These are phyloP conservation scores for Tetradesmus obliquus DNA, from an alignment of 139 green algal genomes.

Conservation along the genomic window DNA sequence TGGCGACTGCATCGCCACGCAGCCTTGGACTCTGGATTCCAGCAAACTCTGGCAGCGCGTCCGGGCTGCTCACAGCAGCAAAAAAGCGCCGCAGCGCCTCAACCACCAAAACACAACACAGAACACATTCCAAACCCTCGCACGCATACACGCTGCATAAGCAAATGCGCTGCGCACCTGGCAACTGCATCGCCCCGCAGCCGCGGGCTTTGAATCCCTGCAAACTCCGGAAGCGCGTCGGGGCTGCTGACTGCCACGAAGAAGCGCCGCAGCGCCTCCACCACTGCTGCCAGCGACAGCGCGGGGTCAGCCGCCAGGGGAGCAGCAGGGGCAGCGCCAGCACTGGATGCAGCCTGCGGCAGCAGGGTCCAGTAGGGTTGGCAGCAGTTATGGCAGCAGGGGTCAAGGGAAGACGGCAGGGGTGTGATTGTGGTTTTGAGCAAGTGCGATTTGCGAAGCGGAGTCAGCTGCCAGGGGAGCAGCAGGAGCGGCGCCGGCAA, in stretches of 20 bases:
- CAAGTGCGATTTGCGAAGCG: no score
- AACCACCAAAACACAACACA: neutral
- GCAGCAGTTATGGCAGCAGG: neutral
- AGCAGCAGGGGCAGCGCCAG: neutral
- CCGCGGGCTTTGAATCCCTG: conserved; percentile 69
- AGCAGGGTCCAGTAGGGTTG: neutral
- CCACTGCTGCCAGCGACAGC: conserved; percentile 67
- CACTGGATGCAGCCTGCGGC: neutral
- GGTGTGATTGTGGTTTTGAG: neutral
- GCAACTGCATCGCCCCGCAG: conserved; percentile 64
- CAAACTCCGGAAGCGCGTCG: conserved; percentile 82
- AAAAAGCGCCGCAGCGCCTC: neutral
- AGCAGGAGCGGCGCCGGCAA: no score
- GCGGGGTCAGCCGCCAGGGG: conserved; percentile 62
- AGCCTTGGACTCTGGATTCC: neutral
- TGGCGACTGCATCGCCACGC: neutral
- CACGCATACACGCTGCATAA: neutral
- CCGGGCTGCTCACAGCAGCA: neutral
- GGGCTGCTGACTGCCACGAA: conserved; percentile 78
- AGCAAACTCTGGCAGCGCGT: neutral
- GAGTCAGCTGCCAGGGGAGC: no score
- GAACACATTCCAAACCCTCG: neutral
- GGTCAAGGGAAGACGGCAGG: no score
- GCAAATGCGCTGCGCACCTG: neutral
- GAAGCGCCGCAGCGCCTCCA: conserved; percentile 73